phyloP scores from a whole-genome alignment of 768 basidiomycete genomes.

The Tricholoma matsutake region DNA sequence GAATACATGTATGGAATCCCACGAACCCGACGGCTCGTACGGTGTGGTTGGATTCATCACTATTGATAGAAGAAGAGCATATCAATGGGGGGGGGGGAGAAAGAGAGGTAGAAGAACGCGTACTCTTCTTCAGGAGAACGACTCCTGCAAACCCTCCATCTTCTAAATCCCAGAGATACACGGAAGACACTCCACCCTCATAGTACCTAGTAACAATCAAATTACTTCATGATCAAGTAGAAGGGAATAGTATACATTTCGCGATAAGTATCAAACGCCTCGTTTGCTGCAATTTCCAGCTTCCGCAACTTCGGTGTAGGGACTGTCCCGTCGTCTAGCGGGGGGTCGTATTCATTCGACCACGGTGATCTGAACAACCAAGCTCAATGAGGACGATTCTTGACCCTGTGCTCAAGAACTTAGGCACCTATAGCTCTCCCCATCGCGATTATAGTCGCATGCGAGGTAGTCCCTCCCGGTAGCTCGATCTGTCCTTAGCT shows the following conservation, averaged over 20 bases:
- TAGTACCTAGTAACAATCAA: constrained; percentile 63
- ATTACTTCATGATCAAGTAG: background rate
- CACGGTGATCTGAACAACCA: constrained; percentile 80
- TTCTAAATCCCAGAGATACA: constrained; percentile 97
- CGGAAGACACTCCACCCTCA: constrained; percentile 96
- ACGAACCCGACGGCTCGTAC: constrained; percentile 76
- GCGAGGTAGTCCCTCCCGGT: constrained; percentile 89
- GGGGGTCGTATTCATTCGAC: constrained; percentile 96
- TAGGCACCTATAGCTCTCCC: constrained; percentile 78
- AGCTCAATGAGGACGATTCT: background rate
- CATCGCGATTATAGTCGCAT: constrained; percentile 92
- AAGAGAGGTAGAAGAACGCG: constrained; percentile 15
- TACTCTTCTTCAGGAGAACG: constrained; percentile 93
- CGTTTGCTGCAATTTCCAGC: constrained; percentile 90
- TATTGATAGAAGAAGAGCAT: constrained; percentile 23
- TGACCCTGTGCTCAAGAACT: background rate
- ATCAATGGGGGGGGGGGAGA: constrained; percentile 1
- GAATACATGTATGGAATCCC: constrained; percentile 99
- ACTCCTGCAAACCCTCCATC: constrained; percentile 97
- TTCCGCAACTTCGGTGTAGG: constrained; percentile 85
- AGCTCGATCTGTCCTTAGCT: constrained; percentile 72
- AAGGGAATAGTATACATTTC: constrained; percentile 59
- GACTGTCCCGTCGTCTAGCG: constrained; percentile 82
- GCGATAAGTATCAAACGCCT: constrained; percentile 96
- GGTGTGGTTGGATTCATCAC: constrained; percentile 55